Base-by-base conservation (phyloP, 495 filamentous ascomycete genomes). In the Aspergillus nidulans region DNA sequence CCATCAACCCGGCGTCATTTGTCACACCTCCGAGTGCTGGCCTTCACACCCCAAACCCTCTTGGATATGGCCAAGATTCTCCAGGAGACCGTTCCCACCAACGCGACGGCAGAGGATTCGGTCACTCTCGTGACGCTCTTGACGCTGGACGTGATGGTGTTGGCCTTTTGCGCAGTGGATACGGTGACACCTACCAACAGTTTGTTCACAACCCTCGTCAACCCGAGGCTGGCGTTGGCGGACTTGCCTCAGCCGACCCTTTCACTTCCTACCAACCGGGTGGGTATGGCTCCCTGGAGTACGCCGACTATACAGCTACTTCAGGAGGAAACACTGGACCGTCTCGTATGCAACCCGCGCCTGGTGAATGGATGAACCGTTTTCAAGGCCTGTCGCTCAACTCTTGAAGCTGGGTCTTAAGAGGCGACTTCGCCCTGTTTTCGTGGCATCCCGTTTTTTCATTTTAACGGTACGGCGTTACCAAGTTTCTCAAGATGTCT, bases 1-100 rank as follows among this genome's bases (percentile, higher is more conserved):
- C 94, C 7, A 95, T 98, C 74, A 98, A 98, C 64, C 95, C 94
- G 3, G 94, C 94, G 6, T 96, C 92, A 1, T 97, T 97, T 68
- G 90, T 91, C n/a, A 92, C 89, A 49, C 71, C 73, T 3, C 88
- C 89, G 4, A 77, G 81, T 23, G 74, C 87, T 44, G 85, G 88
- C 25, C 71, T 92, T 28, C 85, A 86, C 63, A 62, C 66, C 15
- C 56, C 71, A 4, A 73, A 69, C 30, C 65, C 69, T 12, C 57
- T 75, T 4, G 49, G 53, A n/a, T 77, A 73, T 49, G 53, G 38
- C 38, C 69, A 70, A 28, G 72, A 77, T 10, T 46, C 63, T 16
- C 60, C 61, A 19, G 24, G 61, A 21, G 72, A 74, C 24, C 70
- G 69, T 34, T 59, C 69, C 20, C 71, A 70, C 25, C 69, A 66